phyloP scores from a whole-genome alignment of 148 eudicot genomes.

The Spergularia marina region DNA sequence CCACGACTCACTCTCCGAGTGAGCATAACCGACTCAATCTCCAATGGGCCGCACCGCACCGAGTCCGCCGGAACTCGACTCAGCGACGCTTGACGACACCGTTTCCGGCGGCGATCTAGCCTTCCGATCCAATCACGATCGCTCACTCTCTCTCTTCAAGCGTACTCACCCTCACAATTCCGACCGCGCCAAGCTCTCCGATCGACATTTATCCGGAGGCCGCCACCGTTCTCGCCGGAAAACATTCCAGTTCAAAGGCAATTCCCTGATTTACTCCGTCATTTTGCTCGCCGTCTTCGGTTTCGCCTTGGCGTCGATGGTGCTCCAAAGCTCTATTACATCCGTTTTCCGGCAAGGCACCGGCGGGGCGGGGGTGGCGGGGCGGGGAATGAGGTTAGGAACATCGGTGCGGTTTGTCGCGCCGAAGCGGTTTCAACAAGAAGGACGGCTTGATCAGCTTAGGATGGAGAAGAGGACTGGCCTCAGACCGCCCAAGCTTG shows the following conservation, averaged over 20 bases:
- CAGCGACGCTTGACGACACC: conserved; percentile 20
- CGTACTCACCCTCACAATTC: conserved; percentile 33
- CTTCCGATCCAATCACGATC: conserved; percentile 58
- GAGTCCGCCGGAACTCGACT: conserved; percentile 8
- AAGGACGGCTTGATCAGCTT: conserved; percentile 46
- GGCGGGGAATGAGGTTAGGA: conserved; percentile 50
- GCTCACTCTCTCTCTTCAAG: conserved; percentile 49
- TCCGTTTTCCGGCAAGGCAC: conserved; percentile 48
- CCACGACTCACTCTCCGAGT: not conserved
- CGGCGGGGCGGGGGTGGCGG: conserved; percentile 35
- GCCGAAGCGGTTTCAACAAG: conserved; percentile 19
- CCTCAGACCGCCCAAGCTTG: conserved; percentile 67
- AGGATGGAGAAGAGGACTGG: conserved; percentile 45
- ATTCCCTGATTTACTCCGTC: conserved; percentile 56
- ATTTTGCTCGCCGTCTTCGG: conserved; percentile 53
- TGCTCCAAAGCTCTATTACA: conserved; percentile 79
- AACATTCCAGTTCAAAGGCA: conserved; percentile 39
- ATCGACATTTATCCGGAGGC: conserved; percentile 26
- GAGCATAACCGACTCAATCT: not conserved
- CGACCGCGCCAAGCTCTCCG: conserved; percentile 32
- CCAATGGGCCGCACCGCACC: conserved; percentile 26
- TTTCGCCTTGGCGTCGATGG: conserved; percentile 67
- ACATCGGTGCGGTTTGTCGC: conserved; percentile 60
- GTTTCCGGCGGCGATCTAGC: conserved; percentile 36
- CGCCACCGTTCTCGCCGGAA: conserved; percentile 48